Conservation (phyloP, 2,329 filamentous ascomycete genomes). For the Escovopsis sp. region DNA sequence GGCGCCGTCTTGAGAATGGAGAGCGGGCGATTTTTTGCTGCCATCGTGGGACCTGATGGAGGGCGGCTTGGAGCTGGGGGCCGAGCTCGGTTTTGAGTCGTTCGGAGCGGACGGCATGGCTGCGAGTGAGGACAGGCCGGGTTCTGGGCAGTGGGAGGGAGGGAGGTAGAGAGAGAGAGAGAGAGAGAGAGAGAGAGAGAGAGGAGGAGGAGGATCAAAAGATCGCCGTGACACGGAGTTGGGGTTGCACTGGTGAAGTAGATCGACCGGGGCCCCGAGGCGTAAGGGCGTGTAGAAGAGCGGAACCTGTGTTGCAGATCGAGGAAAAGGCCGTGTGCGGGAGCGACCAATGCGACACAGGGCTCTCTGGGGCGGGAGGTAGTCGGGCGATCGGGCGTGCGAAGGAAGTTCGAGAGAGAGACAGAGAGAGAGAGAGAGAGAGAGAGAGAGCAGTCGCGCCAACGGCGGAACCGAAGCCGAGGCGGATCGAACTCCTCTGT, state of each 20-base stretch:
- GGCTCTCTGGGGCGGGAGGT: neutral
- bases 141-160: neutral
- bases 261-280: too few species aligned
- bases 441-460: neutral
- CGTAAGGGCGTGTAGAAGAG: too few species aligned
- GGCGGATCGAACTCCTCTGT: neutral
- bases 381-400: neutral
- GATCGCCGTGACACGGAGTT: too few species aligned
- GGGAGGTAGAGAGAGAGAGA: neutral
- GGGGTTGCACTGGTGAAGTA: neutral
- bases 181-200: slow-evolving; percentile 2
- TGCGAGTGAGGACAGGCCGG: slow-evolving; percentile 1
- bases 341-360: neutral
- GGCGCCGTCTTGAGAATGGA: slow-evolving; percentile 23
- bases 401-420: too few species aligned
- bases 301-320: too few species aligned
- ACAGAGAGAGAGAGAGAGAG: too few species aligned
- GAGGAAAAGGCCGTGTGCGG: neutral
- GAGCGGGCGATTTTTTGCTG: slow-evolving; percentile 24
- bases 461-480: neutral
- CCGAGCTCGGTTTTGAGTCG: slow-evolving; percentile 25
- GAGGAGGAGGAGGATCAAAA: too few species aligned
- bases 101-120: slow-evolving; percentile 20
- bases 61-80: slow-evolving; percentile 32
- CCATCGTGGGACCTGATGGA: slow-evolving; percentile 35